Evolutionary conservation across 2,329 filamentous ascomycete genomes (phyloP).

Genomic region (Hymenoscyphus fraxineus): DNA sequence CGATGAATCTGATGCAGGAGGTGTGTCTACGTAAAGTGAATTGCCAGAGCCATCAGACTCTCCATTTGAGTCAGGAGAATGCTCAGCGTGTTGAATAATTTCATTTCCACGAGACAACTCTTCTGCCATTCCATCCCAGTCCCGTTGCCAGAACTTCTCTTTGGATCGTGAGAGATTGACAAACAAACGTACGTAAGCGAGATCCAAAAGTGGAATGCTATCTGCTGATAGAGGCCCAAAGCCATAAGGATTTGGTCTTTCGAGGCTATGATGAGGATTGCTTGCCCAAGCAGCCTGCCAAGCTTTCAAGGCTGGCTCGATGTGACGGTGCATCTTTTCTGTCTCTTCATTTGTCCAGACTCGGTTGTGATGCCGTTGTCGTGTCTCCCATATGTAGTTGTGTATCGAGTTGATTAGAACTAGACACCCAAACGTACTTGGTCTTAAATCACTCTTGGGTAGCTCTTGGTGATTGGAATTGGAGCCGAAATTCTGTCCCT

Average conservation of each 20-base stretch:
- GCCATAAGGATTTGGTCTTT: constrained; percentile 80
- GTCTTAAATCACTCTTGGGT: constrained; percentile 62
- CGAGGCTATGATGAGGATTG: constrained; percentile 78
- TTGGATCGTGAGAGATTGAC: constrained; percentile 91
- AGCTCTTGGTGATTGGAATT: constrained; percentile 45
- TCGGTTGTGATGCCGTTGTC: constrained; percentile 82
- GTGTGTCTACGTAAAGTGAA: constrained; percentile 48
- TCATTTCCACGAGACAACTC: constrained; percentile 78
- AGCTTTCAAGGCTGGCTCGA: constrained; percentile 87
- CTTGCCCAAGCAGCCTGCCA: constrained; percentile 93
- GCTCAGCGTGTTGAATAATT: constrained; percentile 67
- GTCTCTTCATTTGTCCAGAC: constrained; percentile 90
- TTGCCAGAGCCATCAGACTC: constrained; percentile 45
- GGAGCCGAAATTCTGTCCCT: constrained; percentile 44
- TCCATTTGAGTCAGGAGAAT: constrained; percentile 49
- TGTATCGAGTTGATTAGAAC: constrained; percentile 91
- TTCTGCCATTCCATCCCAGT: constrained; percentile 88
- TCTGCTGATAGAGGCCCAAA: constrained; percentile 81
- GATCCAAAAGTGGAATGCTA: constrained; percentile 82
- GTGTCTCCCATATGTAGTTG: constrained; percentile 97
- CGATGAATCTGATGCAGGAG: constrained; percentile 49
- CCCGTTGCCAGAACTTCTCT: constrained; percentile 88
- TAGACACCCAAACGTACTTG: constrained; percentile 88
- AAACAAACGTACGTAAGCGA: constrained; percentile 89
- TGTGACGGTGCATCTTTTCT: constrained; percentile 92